These are phyloP conservation scores for Phytopythium cucurbitacearum DNA, from an alignment of 352 stramenopile species.

Conservation along the genomic window DNA sequence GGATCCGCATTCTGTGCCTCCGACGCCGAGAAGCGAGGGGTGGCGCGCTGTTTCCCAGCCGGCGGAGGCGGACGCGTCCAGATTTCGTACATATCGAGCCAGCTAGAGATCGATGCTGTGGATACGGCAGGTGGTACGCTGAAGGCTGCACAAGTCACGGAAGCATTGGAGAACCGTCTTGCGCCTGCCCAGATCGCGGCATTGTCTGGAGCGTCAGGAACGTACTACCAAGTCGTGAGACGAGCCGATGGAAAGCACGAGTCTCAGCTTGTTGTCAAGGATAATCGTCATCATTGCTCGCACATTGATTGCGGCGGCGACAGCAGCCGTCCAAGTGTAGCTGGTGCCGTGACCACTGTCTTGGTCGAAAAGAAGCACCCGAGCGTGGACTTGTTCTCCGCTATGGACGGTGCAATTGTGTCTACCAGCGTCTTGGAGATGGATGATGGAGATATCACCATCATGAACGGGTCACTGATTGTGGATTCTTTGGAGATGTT, in stretches of 20 bases:
- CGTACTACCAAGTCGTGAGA: conserved; percentile 58
- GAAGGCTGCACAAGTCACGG: conserved; percentile 9
- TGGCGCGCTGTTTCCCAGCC: conserved; percentile 46
- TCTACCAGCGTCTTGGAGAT: conserved; percentile 28
- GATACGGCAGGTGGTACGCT: conserved; percentile 52
- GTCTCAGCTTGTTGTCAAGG: conserved; percentile 34
- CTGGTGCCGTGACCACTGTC: conserved; percentile 45
- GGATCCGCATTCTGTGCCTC: conserved; percentile 44
- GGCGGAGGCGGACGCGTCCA: conserved; percentile 63
- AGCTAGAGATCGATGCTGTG: conserved; percentile 46
- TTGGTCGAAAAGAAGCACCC: conserved; percentile 16
- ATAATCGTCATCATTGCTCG: conserved; percentile 2
- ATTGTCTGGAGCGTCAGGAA: conserved; percentile 47
- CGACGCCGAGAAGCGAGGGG: conserved; percentile 13
- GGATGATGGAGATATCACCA: conserved; percentile 27
- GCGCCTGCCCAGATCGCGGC: conserved; percentile 32
- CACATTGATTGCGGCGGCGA: conserved; percentile 6
- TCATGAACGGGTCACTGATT: conserved; percentile 48
- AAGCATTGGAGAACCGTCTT: conserved; percentile 27
- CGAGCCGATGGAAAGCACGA: conserved; percentile 43
- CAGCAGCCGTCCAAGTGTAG: conserved; percentile 12
- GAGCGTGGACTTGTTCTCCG: conserved; percentile 33
- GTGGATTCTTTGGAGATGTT: conserved; percentile 26
- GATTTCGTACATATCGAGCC: conserved; percentile 64
- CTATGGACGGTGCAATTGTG: conserved; percentile 46